Percentiles rank a stretch among this genome's conserved stretches.
These are phyloP conservation scores for sunflower (Helianthus annuus) DNA, from an alignment of 129 eudicot genomes.

Conservation along the genomic window HanXRQr2.0-SUNRISE NC_035439.2:148336197-148336696, in stretches of 20 bases:
- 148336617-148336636: too few relatives aligned
- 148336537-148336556: constrained; percentile 53
- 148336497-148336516: constrained; percentile 83
- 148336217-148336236: constrained; percentile 20
- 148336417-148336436: constrained; percentile 57
- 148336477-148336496: constrained; percentile 44
- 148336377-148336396: constrained; percentile 88
- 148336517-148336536: constrained; percentile 84
- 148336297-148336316: constrained; percentile 49
- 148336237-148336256: constrained; percentile 33
- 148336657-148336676: too few relatives aligned
- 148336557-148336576: background rate
- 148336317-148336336: constrained; percentile 20
- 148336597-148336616: constrained; percentile 12
- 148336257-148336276: constrained; percentile 30
- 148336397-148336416: constrained; percentile 80
- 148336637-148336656: too few relatives aligned
- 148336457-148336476: constrained; percentile 93
- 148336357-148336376: constrained; percentile 59
- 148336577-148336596: background rate
- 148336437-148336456: constrained; percentile 46
- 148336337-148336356: background rate
- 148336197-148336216: constrained; percentile 34
- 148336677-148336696: too few relatives aligned
- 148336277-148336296: constrained; percentile 20